A percentile compares a stretch with the other conserved stretches of the same genome.
Conservation (phyloP, 2,329 filamentous ascomycete species). For the Myotisia sp. region DNA sequence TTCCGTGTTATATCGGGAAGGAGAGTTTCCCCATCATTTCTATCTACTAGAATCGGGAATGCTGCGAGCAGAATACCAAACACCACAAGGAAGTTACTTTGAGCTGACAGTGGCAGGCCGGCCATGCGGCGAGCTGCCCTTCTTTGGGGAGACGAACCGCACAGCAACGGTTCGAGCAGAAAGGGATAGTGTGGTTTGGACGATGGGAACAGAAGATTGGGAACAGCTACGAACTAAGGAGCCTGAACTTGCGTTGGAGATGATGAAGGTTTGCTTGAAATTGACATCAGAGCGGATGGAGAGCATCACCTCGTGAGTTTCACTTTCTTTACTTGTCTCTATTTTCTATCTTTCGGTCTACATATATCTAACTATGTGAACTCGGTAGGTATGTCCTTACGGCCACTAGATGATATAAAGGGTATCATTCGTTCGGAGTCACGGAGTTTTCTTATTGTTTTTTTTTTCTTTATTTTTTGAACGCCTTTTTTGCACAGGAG, state of each 20-base stretch:
- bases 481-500: too few species aligned
- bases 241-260: slow-evolving; percentile 64
- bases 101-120: slow-evolving; percentile 90
- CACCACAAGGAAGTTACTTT: slow-evolving; percentile 75
- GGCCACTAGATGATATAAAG: slow-evolving; percentile 10
- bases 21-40: slow-evolving; percentile 66
- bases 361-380: too few species aligned
- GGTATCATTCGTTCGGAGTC: too few species aligned
- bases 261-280: slow-evolving; percentile 79
- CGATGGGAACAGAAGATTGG: slow-evolving; percentile 61
- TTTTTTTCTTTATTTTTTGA: too few species aligned
- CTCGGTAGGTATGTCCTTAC: slow-evolving; percentile 10
- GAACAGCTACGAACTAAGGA: slow-evolving; percentile 55
- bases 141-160: slow-evolving; percentile 79
- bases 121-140: slow-evolving; percentile 88
- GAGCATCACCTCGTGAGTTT: slow-evolving; percentile 44
- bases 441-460: too few species aligned
- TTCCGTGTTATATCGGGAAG: slow-evolving; percentile 61
- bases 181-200: slow-evolving; percentile 67
- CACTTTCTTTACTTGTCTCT: slow-evolving; percentile 2
- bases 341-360: not conserved
- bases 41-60: slow-evolving; percentile 85
- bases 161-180: slow-evolving; percentile 81
- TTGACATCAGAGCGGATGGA: slow-evolving; percentile 88
- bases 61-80: slow-evolving; percentile 74